These are phyloP conservation scores for Aegilops umbellulata DNA, from an alignment of 176 grass and related monocot species.

Conservation along the genomic window DNA sequence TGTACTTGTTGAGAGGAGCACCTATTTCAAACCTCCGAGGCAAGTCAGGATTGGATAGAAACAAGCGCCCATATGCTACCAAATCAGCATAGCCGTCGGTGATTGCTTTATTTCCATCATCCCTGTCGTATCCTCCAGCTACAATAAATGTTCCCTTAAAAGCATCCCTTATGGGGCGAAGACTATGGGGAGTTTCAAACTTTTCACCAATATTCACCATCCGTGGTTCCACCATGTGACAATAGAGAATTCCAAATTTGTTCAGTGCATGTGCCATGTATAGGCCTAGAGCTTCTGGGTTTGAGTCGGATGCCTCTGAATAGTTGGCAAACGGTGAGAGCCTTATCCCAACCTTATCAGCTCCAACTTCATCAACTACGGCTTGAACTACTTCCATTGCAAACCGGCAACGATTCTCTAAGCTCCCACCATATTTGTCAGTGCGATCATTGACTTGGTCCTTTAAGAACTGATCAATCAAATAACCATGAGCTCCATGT, in stretches of 20 bases:
- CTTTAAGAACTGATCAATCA: constrained; percentile 84
- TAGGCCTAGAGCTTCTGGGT: constrained; percentile 57
- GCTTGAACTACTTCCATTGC: constrained; percentile 64
- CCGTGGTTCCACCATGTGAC: constrained; percentile 67
- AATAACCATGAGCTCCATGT: constrained; percentile 72
- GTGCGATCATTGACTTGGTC: constrained; percentile 68
- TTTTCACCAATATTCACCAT: constrained; percentile 42
- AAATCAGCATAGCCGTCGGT: constrained; percentile 57
- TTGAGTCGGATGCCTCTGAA: constrained; percentile 48
- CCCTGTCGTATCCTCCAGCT: constrained; percentile 49
- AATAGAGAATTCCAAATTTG: constrained; percentile 57
- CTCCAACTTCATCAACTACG: constrained; percentile 63
- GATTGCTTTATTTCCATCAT: constrained; percentile 61
- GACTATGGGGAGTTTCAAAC: constrained; percentile 41
- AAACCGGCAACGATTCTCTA: constrained; percentile 76
- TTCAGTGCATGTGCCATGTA: constrained; percentile 63
- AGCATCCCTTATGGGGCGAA: constrained; percentile 56
- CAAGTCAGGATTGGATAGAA: constrained; percentile 79
- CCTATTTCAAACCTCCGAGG: constrained; percentile 62
- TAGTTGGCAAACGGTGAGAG: constrained; percentile 65
- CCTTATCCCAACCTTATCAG: constrained; percentile 70
- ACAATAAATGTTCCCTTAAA: constrained; percentile 63
- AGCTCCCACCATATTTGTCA: constrained; percentile 63
- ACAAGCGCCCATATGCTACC: constrained; percentile 65
- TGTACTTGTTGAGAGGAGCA: constrained; percentile 66